Percentiles rank a stretch among this genome's conserved stretches.
Evolutionary conservation across 345 rosid genomes (phyloP).

Genomic region (Stellera chamaejasme): DNA sequence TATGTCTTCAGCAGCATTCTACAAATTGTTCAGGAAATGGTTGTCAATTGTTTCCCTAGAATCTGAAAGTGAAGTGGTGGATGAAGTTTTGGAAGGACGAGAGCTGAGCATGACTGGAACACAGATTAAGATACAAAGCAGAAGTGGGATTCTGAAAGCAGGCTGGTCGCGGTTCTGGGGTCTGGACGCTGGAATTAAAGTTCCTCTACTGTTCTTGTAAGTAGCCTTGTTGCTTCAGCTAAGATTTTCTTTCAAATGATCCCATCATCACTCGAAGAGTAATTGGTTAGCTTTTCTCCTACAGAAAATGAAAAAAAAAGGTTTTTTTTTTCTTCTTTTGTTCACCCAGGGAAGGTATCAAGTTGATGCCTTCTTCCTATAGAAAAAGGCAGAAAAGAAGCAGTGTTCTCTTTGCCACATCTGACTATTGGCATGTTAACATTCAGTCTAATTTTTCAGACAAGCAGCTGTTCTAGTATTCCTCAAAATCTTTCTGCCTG

Average conservation of each 20-base stretch:
- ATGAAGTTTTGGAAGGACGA: conserved; percentile 40
- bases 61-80: conserved; percentile 38
- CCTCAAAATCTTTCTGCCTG: too few species aligned
- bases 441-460: too few species aligned
- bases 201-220: conserved; percentile 69
- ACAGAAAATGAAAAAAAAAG: too few species aligned
- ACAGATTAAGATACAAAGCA: conserved; percentile 21
- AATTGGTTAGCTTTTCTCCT: too few species aligned
- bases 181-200: conserved; percentile 63
- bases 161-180: conserved; percentile 51
- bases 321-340: too few species aligned
- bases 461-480: too few species aligned
- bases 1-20: conserved; percentile 60
- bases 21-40: conserved; percentile 77
- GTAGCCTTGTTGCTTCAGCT: conserved; percentile 16
- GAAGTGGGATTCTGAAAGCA: conserved; percentile 29
- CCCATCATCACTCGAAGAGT: too few species aligned
- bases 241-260: not conserved
- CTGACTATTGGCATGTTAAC: too few species aligned
- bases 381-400: too few species aligned
- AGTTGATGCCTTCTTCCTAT: too few species aligned
- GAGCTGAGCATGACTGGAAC: conserved; percentile 24
- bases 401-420: too few species aligned
- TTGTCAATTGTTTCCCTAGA: conserved; percentile 48
- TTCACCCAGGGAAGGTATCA: too few species aligned